Base-by-base conservation (phyloP, 1,284 basidiomycete species). In the Coniferiporia weirii region DNA sequence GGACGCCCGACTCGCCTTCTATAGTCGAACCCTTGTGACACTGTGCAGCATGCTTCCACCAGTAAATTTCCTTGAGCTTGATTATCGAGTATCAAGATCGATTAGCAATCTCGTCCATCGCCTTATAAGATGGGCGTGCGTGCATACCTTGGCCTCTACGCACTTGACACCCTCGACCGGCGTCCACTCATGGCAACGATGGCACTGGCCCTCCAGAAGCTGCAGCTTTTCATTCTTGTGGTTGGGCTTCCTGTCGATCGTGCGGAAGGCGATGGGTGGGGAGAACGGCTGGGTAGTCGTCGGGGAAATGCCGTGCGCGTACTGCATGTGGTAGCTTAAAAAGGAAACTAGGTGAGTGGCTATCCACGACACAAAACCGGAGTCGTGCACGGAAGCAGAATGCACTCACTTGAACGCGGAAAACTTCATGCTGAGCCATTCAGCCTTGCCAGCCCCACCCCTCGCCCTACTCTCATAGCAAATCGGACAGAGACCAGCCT, bases 1-100 rank as follows among this genome's bases (percentile, higher is more conserved):
- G 85, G 56, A 79, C 72, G 66, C 84, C 80, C 48, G 72, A 64
- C 58, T 88, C 84, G 19, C 82, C 83, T 1, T 72, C 68, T 49
- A 87, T 70, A 13, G 72, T 76, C 1, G 78, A 79, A 27, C 79
- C 78, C 60, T 81, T 79, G 64, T 91, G 89, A 64, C 88, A 91
- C 10, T 77, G 62, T 1, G 84, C 84, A 20, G 89, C 87, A 65
- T 91, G 89, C 70, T 91, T 91, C 88, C 87, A 92, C 86, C 88
- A 91, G 64, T 82, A 83, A 1, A 91, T 76, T 66, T 91, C 88
- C 64, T 81, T 82, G 40, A 89, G 83, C 85, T 88, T n/a, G 6
- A 27, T 51, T 40, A 51, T 51, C 46, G 20, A 45, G 43, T 36
- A 9, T 3, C 45, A 32, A 17, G 40, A 47, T 59, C 46, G 53